Evolutionary conservation across 179 eudicot species (phyloP).

Genomic region (Beta corolliflora): DNA sequence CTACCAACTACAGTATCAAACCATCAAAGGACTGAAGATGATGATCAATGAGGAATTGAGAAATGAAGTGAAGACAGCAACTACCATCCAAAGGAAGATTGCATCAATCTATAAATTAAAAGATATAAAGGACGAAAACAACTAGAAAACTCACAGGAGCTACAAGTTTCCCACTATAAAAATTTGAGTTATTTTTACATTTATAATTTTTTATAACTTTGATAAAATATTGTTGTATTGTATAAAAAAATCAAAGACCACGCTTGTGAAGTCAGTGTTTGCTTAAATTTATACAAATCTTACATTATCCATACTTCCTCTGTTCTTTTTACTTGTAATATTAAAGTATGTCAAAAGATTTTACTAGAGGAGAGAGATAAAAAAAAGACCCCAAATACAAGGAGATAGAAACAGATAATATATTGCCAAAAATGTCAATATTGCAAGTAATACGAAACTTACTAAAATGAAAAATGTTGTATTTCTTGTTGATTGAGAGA

Average conservation of each 20-base stretch:
- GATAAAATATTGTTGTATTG: neutral
- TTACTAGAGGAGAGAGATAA: no score
- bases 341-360: no score
- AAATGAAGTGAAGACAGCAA: slow-evolving; percentile 3
- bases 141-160: slow-evolving; percentile 8
- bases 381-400: no score
- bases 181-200: neutral
- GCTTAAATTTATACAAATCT: no score
- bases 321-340: no score
- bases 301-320: no score
- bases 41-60: neutral
- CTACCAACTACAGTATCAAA: neutral
- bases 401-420: no score
- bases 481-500: no score
- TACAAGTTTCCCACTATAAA: neutral
- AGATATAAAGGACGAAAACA: slow-evolving; percentile 15
- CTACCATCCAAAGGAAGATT: slow-evolving; percentile 5
- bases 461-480: no score
- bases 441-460: no score
- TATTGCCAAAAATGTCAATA: no score
- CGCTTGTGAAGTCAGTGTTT: neutral
- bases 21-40: neutral
- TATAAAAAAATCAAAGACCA: neutral
- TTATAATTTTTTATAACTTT: neutral
- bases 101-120: neutral